phyloP scores from a whole-genome alignment of 2,329 filamentous ascomycete genomes.

The Xylaria sp. region DNA sequence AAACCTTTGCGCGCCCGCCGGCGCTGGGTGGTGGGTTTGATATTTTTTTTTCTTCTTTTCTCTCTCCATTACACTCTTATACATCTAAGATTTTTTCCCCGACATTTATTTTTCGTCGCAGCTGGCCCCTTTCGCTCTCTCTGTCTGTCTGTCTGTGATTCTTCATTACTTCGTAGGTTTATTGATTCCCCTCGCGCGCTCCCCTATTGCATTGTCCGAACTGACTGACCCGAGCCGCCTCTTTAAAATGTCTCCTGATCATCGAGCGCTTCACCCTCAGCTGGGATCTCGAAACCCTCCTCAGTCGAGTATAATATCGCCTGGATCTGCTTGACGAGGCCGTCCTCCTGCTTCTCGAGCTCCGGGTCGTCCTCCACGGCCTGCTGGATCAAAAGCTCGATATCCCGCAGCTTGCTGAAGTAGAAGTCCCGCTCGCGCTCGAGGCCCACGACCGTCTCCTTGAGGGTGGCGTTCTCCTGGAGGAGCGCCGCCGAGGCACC shows the following conservation, averaged over 20 bases:
- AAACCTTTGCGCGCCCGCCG: neutral
- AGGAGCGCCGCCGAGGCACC: conserved; percentile 66
- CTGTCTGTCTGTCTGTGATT: neutral
- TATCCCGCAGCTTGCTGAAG: conserved; percentile 97
- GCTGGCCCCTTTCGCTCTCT: neutral
- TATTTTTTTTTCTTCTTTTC: too few species aligned
- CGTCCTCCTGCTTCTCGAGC: conserved; percentile 88
- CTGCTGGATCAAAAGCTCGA: conserved; percentile 89
- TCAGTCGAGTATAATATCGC: conserved; percentile 96
- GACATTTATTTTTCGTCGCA: conserved; percentile 20
- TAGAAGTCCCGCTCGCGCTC: conserved; percentile 98
- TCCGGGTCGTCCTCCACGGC: conserved; percentile 89
- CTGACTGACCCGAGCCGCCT: neutral
- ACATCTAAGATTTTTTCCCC: conserved; percentile 4
- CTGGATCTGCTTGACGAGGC: conserved; percentile 92
- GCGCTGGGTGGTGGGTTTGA: neutral
- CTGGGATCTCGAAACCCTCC: conserved; percentile 84
- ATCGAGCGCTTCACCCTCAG: conserved; percentile 64
- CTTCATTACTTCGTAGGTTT: conserved; percentile 24
- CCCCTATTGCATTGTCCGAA: too few species aligned
- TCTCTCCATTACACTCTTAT: neutral
- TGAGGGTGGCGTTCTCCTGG: conserved; percentile 80
- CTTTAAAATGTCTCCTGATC: conserved; percentile 74
- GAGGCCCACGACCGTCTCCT: conserved; percentile 90
- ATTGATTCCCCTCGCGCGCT: neutral